Conservation (phyloP, 1,284 basidiomycete genomes). For the Stereum hirsutum region DNA sequence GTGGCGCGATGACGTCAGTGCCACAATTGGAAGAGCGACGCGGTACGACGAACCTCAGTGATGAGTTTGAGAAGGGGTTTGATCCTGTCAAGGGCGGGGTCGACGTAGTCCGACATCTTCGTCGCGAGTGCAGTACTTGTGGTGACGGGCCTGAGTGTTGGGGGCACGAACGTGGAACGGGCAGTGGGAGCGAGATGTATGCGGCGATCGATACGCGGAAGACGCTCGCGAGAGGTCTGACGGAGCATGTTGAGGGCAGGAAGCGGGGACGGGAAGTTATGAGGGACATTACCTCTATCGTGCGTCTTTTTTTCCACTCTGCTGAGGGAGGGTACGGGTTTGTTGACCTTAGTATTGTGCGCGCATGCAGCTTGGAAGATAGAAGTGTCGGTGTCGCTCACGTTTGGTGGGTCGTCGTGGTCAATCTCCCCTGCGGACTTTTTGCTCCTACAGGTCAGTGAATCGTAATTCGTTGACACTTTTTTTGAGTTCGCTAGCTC, state of each 20-base stretch:
- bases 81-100: no score
- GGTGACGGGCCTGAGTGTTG: constrained; percentile 42
- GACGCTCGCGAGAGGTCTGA: constrained; percentile 82
- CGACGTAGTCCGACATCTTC: no score
- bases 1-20: no score
- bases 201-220: constrained; percentile 86
- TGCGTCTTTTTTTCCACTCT: constrained; percentile 20
- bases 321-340: constrained; percentile 5
- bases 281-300: constrained; percentile 73
- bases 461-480: constrained; percentile 68
- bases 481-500: constrained; percentile 65
- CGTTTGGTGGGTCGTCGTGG: constrained; percentile 69
- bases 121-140: constrained; percentile 59
- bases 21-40: no score
- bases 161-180: constrained; percentile 45
- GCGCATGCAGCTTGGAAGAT: constrained; percentile 71
- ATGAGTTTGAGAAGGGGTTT: no score
- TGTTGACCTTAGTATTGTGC: not conserved
- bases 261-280: constrained; percentile 50
- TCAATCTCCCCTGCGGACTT: constrained; percentile 75
- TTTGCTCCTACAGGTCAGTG: constrained; percentile 42
- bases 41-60: no score
- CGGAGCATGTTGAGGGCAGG: constrained; percentile 55
- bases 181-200: constrained; percentile 35
- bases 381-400: constrained; percentile 55